Evolutionary conservation across 352 stramenopile species (phyloP), one percentile per base, ranked within the genome.

Genomic region (Detonula confervacea): DNA sequence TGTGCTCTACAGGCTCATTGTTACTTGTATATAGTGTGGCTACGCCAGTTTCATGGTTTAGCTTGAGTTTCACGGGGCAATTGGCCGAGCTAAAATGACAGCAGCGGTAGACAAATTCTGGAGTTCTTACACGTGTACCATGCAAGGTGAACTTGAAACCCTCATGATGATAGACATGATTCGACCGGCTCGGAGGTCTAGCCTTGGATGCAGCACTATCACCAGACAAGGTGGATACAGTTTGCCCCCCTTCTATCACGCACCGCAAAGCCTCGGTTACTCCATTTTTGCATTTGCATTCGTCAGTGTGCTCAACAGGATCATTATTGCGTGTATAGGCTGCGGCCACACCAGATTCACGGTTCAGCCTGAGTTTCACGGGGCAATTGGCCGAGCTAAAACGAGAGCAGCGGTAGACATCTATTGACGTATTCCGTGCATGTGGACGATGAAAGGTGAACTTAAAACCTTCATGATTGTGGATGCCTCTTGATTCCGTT

Each of bases 211-310:
- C n/a, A n/a, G n/a, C n/a, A n/a, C n/a, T n/a, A n/a, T n/a, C 30
- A 3, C 8, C 8, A 8, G 39, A 18, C 9, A 18, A 4, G n/a
- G 9, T 12, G 6, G 5, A 18, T 49, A 18, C 39, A 4, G 4
- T n/a, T 12, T 4, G 1, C 33, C 11, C 11, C n/a, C 1, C 4
- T 49, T 14, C 39, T 4, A 1, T 49, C 39, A 20, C 11, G 1
- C 5, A 12, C 33, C 5, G 4, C n/a, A 12, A 49, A n/a, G 8
- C 4, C 11, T 5, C 1, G 9, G n/a, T 20, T n/a, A 29, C 27
- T 27, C 51, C 51, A 37, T 60, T 60, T 37, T 27, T 60, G 5
- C n/a, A n/a, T n/a, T n/a, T n/a, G n/a, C n/a, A n/a, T n/a, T n/a
- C n/a, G n/a, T n/a, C n/a, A n/a, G n/a, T n/a, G n/a, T n/a, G n/a